Evolutionary conservation across 495 filamentous ascomycete genomes (phyloP).

Genomic region (Parmelia sp.): DNA sequence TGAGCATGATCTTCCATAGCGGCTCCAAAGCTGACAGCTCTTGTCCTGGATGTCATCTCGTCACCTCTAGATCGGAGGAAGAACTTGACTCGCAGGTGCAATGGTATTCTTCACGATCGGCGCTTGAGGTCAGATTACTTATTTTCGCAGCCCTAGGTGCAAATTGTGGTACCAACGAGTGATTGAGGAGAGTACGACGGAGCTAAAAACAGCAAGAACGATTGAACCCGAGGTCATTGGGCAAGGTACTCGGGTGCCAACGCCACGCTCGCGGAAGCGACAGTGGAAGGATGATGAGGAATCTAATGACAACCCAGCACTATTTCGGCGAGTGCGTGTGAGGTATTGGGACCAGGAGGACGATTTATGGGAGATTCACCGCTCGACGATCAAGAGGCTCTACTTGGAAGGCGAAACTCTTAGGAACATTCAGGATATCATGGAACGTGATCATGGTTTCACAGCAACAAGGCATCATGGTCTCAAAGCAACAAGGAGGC

Average conservation of each 20-base stretch:
- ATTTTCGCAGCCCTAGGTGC: constrained; percentile 1
- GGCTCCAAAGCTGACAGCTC: neutral
- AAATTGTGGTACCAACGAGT: neutral
- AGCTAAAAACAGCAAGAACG: neutral
- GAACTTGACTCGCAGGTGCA: neutral
- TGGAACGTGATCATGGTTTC: too few species aligned
- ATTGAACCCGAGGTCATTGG: neutral
- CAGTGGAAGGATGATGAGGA: neutral
- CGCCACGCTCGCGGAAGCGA: neutral
- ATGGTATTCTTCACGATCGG: neutral
- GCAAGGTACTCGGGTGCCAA: neutral
- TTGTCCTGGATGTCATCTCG: constrained; percentile 6
- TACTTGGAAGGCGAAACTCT: too few species aligned
- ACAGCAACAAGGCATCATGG: too few species aligned
- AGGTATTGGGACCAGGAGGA: neutral
- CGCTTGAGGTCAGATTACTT: neutral
- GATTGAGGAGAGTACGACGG: neutral
- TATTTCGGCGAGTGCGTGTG: constrained; percentile 7
- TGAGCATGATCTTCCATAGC: constrained; percentile 15
- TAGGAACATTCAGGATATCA: too few species aligned
- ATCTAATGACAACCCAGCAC: neutral
- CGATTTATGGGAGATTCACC: neutral
- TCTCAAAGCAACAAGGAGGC: too few species aligned
- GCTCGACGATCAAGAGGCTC: neutral
- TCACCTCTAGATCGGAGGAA: neutral